Percentiles rank a stretch among this genome's conserved stretches.
phyloP scores from a whole-genome alignment of 108 stramenopile species.

The Fistulifera solaris region DNA sequence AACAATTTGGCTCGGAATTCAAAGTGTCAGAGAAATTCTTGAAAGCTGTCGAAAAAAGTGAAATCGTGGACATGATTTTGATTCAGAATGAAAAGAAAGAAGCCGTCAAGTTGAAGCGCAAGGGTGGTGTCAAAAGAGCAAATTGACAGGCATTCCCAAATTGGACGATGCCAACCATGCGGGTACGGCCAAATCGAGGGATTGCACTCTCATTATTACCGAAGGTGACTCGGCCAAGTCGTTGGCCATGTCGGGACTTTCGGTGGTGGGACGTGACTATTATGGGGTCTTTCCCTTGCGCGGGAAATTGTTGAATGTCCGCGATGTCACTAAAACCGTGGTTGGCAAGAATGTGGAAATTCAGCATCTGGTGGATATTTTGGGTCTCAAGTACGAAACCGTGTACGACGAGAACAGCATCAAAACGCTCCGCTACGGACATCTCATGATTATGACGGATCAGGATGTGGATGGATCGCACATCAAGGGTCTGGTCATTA shows the following conservation, averaged over 20 bases:
- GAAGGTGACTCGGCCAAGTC: slow-evolving; percentile 97
- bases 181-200: slow-evolving; percentile 81
- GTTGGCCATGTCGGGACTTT: slow-evolving; percentile 85
- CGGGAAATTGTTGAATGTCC: slow-evolving; percentile 96
- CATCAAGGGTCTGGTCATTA: slow-evolving; percentile 99
- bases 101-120: slow-evolving; percentile 76
- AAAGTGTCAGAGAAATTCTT: slow-evolving; percentile 77
- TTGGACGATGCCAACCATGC: slow-evolving; percentile 98
- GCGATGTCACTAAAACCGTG: slow-evolving; percentile 76
- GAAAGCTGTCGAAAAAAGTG: slow-evolving; percentile 87
- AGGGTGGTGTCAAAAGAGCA: slow-evolving; percentile 87
- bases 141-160: slow-evolving; percentile 86
- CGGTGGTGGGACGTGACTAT: slow-evolving; percentile 86
- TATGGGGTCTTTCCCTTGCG: slow-evolving; percentile 88
- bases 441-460: slow-evolving; percentile 93
- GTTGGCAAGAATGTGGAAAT: slow-evolving; percentile 96
- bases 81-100: slow-evolving; percentile 52
- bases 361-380: slow-evolving; percentile 93
- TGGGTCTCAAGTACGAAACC: slow-evolving; percentile 92
- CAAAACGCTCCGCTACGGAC: slow-evolving; percentile 77
- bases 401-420: slow-evolving; percentile 75
- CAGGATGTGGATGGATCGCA: slow-evolving; percentile 99
- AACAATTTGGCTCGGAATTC: slow-evolving; percentile 61
- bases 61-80: slow-evolving; percentile 88
- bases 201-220: slow-evolving; percentile 93